Conservation (phyloP, 805 yeast genomes). For the Hanseniaspora thailandica region DNA sequence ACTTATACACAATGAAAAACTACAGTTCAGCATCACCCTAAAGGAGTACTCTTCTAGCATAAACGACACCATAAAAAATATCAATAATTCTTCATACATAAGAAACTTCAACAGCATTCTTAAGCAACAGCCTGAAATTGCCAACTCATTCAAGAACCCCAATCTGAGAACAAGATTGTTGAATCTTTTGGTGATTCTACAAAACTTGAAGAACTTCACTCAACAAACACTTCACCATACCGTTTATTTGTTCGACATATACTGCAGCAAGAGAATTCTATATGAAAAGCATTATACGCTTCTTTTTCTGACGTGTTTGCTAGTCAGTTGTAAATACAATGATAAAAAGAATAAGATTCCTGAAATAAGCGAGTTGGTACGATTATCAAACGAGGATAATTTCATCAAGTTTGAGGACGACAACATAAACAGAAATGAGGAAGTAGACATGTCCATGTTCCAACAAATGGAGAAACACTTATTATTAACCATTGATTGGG, state of each 20-base stretch:
- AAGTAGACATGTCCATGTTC: slow-evolving; percentile 42
- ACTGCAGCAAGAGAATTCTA: slow-evolving; percentile 70
- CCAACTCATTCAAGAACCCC: slow-evolving; percentile 32
- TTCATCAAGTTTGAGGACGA: neutral
- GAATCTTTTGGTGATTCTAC: slow-evolving; percentile 62
- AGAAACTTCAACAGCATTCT: slow-evolving; percentile 42
- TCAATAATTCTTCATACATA: slow-evolving; percentile 25
- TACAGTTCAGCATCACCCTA: slow-evolving; percentile 30
- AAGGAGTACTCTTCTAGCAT: slow-evolving; percentile 36
- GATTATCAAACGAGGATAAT: slow-evolving; percentile 42
- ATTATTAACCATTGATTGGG: slow-evolving; percentile 60
- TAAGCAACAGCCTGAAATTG: slow-evolving; percentile 75
- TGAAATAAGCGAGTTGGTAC: slow-evolving; percentile 49
- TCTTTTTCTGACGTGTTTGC: slow-evolving; percentile 72
- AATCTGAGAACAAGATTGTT: slow-evolving; percentile 65
- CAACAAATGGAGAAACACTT: slow-evolving; percentile 74
- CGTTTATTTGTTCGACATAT: slow-evolving; percentile 65
- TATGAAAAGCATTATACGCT: slow-evolving; percentile 72
- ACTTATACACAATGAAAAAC: slow-evolving; percentile 36
- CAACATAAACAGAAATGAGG: neutral
- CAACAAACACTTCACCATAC: slow-evolving; percentile 58
- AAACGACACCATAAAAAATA: slow-evolving; percentile 30
- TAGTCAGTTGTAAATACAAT: slow-evolving; percentile 74
- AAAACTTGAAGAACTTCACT: slow-evolving; percentile 47
- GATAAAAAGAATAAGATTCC: slow-evolving; percentile 61